phyloP scores from a whole-genome alignment of 2,329 filamentous ascomycete genomes.

The Fusarium vanettenii region DNA sequence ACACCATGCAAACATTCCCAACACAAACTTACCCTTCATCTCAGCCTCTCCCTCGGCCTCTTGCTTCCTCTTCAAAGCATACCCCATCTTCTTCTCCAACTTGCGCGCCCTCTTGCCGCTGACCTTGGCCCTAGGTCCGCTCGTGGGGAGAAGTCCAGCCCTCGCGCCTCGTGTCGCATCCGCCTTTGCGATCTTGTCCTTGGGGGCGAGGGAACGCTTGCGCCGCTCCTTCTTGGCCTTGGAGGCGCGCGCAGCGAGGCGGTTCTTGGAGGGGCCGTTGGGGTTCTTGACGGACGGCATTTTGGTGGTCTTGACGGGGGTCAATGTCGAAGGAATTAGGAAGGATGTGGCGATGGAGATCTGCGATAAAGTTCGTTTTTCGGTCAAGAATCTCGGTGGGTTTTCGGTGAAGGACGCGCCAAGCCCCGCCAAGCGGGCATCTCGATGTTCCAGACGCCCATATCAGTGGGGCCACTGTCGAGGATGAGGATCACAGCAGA shows the following conservation, averaged over 20 bases:
- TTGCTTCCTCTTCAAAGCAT: conserved; percentile 65
- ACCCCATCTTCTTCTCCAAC: conserved; percentile 64
- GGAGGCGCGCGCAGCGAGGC: conserved; percentile 59
- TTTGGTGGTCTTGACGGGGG: conserved; percentile 7
- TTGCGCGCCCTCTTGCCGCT: conserved; percentile 68
- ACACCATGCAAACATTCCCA: conserved; percentile 3
- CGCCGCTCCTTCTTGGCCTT: conserved; percentile 57
- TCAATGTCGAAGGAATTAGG: neutral
- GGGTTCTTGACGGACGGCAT: conserved; percentile 70
- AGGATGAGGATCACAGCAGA: neutral
- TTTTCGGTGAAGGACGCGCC: conserved; percentile 18
- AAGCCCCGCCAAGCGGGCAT: conserved; percentile 28
- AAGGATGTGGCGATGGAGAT: conserved; percentile 10
- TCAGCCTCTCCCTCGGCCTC: conserved; percentile 61
- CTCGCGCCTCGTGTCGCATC: conserved; percentile 63
- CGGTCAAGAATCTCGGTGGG: conserved; percentile 30
- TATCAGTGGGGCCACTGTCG: neutral
- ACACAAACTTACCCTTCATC: conserved; percentile 57
- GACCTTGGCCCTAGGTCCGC: conserved; percentile 62
- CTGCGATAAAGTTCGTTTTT: conserved; percentile 31
- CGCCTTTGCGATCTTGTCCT: conserved; percentile 54
- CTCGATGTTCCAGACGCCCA: conserved; percentile 20
- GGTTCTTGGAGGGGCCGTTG: conserved; percentile 67
- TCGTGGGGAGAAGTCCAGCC: conserved; percentile 65
- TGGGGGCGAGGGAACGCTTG: conserved; percentile 53